These are phyloP conservation scores for Fusarium concolor DNA, from an alignment of 2,329 filamentous ascomycete genomes.

Conservation along the genomic window DNA sequence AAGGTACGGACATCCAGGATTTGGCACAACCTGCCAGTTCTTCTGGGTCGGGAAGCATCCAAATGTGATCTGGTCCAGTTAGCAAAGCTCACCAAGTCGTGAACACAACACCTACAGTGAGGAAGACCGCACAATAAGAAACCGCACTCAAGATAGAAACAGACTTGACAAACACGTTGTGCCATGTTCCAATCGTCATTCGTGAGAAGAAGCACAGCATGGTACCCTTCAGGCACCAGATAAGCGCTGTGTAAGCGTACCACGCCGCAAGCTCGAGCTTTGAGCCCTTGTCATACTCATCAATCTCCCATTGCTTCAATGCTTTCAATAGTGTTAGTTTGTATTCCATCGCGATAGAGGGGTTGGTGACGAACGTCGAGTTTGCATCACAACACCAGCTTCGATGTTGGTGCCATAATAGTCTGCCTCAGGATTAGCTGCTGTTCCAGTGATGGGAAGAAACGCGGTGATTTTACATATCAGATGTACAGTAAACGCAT, in stretches of 20 bases:
- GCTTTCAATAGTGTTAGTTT: neutral
- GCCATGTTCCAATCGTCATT: conserved; percentile 46
- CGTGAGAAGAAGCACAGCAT: conserved; percentile 48
- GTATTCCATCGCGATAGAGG: rapidly evolving
- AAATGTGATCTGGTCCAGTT: conserved; percentile 25
- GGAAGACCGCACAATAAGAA: conserved; percentile 35
- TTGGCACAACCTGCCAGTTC: conserved; percentile 43
- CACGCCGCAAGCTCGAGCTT: conserved; percentile 54
- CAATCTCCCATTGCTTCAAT: conserved; percentile 46
- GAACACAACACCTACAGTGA: conserved; percentile 22
- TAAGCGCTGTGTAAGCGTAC: conserved; percentile 54
- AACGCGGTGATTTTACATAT: conserved; percentile 39
- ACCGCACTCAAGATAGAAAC: conserved; percentile 3
- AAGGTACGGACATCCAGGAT: conserved; percentile 23
- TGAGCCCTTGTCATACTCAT: conserved; percentile 48
- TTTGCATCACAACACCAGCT: conserved; percentile 3
- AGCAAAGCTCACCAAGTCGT: neutral
- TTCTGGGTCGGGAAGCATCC: conserved; percentile 37
- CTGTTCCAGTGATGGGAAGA: no score
- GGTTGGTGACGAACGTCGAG: neutral
- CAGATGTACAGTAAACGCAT: conserved; percentile 52
- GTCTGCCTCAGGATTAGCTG: conserved; percentile 9
- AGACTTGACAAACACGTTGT: conserved; percentile 38
- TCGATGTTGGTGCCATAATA: conserved; percentile 41
- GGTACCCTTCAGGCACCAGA: conserved; percentile 51